These are phyloP conservation scores for Brassica incana DNA, from an alignment of 345 rosid genomes.

Conservation along the genomic window DNA sequence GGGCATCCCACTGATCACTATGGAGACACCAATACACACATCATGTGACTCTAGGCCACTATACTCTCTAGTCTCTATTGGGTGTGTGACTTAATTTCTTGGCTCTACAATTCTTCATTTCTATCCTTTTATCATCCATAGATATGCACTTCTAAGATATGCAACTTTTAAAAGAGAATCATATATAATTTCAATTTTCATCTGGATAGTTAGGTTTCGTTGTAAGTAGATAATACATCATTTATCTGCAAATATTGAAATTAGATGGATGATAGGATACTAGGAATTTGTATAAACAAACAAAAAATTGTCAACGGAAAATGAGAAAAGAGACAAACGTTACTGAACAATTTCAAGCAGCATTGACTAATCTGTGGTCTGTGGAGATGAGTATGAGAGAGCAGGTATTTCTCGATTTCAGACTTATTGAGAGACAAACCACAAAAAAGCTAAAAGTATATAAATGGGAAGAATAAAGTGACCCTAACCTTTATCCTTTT, in stretches of 20 bases:
- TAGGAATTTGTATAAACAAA: not conserved
- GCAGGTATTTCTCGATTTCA: slow-evolving; percentile 37
- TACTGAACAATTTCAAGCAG: slow-evolving; percentile 7
- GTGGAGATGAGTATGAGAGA: slow-evolving; percentile 14
- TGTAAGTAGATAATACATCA: not conserved
- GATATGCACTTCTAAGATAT: not conserved
- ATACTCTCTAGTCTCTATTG: slow-evolving; percentile 25
- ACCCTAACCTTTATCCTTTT: not conserved
- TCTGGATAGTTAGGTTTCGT: not conserved
- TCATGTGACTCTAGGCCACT: slow-evolving; percentile 36
- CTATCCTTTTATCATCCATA: not conserved
- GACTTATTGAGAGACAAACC: slow-evolving; percentile 11
- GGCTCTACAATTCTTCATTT: slow-evolving; percentile 10
- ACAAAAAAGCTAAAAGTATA: slow-evolving; percentile 21
- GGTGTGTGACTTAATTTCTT: not conserved
- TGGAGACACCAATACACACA: slow-evolving; percentile 35
- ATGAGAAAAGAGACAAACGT: not conserved
- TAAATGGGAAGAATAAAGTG: slow-evolving; percentile 24
- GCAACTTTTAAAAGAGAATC: not conserved
- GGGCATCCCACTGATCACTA: slow-evolving; percentile 25
- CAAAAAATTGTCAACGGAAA: slow-evolving; percentile 9
- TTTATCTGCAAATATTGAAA: not conserved
- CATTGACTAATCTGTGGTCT: slow-evolving; percentile 31
- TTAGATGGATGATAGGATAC: not conserved
- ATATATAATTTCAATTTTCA: not conserved